Base-by-base conservation (phyloP, 2,329 filamentous ascomycete species). In the Exophiala bonariae region DNA sequence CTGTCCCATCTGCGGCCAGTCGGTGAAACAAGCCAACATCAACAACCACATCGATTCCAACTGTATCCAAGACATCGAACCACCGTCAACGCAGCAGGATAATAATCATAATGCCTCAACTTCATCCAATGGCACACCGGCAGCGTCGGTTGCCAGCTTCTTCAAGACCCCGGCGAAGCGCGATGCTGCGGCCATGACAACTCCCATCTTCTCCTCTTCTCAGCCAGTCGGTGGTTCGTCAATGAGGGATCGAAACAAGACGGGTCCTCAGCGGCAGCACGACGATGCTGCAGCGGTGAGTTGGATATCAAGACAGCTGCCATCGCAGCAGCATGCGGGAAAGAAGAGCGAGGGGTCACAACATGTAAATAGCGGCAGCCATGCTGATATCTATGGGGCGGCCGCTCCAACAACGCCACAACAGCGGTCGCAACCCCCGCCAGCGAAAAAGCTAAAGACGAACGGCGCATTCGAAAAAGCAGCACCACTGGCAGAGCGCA, bases 11-110 rank as follows among this genome's bases (percentile, higher is more conserved):
- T 96, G 90, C 73, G 77, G 80, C 62, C 85, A 86, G 60, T 74
- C 77, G 46, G 88, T 93, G 60, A 85, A 81, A 56, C 72, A 85
- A 56, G 72, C 74, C 62, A 80, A 86, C 57, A 97, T 97, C 75
- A 97, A 97, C 70, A 78, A 78, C 58, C 92, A 97, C 68, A 82
- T 97, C 63, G 93, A 97, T 71, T 92, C 89, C 22, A 80, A 80
- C 55, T 97, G 92, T 72, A 68, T 79, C 50, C 76, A 74, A 28
- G 85, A 85, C 63, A 66, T 93, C 54, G 72, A 86, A 48, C 65
- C 71, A 14, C 56, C 6, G 23, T 65, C 71, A 14, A 56, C 6
- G 23, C 23, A 67, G 3, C 23, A 32, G 63, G 73, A 58, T 61
- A 66, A 45, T 32, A 20, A 63, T 55, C n/a, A n/a, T n/a, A n/a